A percentile compares a stretch with the other conserved stretches of the same genome.
These are phyloP conservation scores for Paraphoma chrysanthemicola DNA, from an alignment of 2,329 filamentous ascomycete genomes.

Conservation along the genomic window DNA sequence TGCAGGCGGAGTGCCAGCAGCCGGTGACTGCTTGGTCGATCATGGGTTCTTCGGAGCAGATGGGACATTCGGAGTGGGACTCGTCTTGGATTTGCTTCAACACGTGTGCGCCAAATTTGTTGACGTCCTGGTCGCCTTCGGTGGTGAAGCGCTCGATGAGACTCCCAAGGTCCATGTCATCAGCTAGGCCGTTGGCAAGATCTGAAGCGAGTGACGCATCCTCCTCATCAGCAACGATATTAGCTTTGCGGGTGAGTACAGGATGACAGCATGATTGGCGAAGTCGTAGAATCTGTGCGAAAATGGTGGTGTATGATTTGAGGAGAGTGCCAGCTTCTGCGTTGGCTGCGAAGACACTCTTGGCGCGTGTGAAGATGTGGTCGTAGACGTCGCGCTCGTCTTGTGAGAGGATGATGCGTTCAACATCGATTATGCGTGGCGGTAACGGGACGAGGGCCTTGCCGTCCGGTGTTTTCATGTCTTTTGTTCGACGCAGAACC, in stretches of 20 bases:
- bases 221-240: slow-evolving; percentile 85
- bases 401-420: slow-evolving; percentile 83
- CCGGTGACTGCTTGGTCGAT: slow-evolving; percentile 91
- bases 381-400: slow-evolving; percentile 91
- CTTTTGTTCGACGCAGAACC: slow-evolving; percentile 94
- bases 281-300: slow-evolving; percentile 91
- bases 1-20: slow-evolving; percentile 98
- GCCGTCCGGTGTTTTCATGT: slow-evolving; percentile 95
- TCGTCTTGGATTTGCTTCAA: slow-evolving; percentile 91
- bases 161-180: slow-evolving; percentile 93
- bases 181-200: slow-evolving; percentile 78
- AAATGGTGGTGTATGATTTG: slow-evolving; percentile 96
- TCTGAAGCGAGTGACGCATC: slow-evolving; percentile 81
- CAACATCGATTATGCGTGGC: slow-evolving; percentile 80
- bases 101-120: slow-evolving; percentile 83
- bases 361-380: slow-evolving; percentile 83
- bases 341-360: slow-evolving; percentile 83
- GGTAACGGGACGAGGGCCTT: slow-evolving; percentile 82
- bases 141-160: slow-evolving; percentile 85
- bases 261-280: slow-evolving; percentile 96
- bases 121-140: slow-evolving; percentile 64
- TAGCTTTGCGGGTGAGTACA: slow-evolving; percentile 82
- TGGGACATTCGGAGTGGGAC: slow-evolving; percentile 86
- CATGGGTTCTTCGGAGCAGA: slow-evolving; percentile 97
- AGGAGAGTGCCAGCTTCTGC: slow-evolving; percentile 90